phyloP scores from a whole-genome alignment of 1,139 yeast species.

The Ashbya aceris region DNA sequence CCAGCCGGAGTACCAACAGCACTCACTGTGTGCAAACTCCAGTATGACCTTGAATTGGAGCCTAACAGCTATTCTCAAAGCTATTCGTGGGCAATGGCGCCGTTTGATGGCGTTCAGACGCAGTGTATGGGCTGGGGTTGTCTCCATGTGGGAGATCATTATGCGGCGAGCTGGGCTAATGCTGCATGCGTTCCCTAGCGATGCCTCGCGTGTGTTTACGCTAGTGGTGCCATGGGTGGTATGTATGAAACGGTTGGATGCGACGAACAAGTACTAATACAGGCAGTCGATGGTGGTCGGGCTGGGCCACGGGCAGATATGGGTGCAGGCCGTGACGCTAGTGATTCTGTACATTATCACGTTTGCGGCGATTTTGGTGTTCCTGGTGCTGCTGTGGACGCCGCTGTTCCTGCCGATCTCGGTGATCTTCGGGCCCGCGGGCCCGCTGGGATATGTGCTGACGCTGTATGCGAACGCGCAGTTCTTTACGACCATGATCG shows the following conservation, averaged over 20 bases:
- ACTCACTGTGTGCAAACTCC: too few species aligned
- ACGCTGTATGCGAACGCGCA: constrained; percentile 3
- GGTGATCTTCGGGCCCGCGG: constrained; percentile 4
- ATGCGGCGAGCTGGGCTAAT: too few species aligned
- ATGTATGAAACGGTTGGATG: background rate
- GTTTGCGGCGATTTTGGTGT: background rate
- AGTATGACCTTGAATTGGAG: too few species aligned
- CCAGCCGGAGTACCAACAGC: too few species aligned
- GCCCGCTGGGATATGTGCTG: constrained; percentile 1
- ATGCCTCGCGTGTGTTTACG: background rate
- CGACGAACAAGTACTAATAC: background rate
- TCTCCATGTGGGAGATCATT: too few species aligned
- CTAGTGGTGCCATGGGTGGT: constrained; percentile 1
- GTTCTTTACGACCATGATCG: constrained; percentile 2
- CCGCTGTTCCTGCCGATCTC: constrained; percentile 3
- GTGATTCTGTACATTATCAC: background rate
- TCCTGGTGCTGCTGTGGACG: constrained; percentile 2
- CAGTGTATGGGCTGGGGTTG: too few species aligned
- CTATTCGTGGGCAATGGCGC: too few species aligned
- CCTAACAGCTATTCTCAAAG: too few species aligned
- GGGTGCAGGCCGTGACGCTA: constrained; percentile 1
- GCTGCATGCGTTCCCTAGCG: too few species aligned
- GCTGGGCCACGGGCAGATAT: background rate
- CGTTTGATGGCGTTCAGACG: too few species aligned
- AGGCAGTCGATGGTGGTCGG: constrained; percentile 2